A percentile compares a stretch with the other conserved stretches of the same genome.
phyloP scores from a whole-genome alignment of 176 grass and related monocot species.

The Saccharum officinarum region DNA sequence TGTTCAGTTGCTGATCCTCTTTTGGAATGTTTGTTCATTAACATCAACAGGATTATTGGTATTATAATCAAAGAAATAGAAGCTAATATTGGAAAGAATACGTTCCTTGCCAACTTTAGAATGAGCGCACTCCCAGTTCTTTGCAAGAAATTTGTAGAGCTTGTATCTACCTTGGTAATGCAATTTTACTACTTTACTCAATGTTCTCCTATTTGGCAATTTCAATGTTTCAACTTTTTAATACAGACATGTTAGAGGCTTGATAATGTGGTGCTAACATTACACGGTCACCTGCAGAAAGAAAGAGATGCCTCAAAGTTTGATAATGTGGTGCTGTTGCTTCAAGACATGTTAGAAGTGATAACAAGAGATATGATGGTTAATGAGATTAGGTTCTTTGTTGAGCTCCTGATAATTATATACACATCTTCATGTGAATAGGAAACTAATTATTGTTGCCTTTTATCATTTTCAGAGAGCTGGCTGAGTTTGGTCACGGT shows the following conservation, averaged over 20 bases:
- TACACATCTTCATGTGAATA: slow-evolving; percentile 9
- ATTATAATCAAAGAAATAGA: slow-evolving; percentile 97
- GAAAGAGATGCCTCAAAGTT: slow-evolving; percentile 75
- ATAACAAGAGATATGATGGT: slow-evolving; percentile 98
- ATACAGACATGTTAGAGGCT: not conserved
- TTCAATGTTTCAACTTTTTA: slow-evolving; percentile 8
- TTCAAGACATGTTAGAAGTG: slow-evolving; percentile 98
- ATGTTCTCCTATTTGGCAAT: slow-evolving; percentile 22
- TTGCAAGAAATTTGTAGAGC: slow-evolving; percentile 90
- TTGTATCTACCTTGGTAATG: slow-evolving; percentile 90
- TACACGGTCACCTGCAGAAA: slow-evolving; percentile 63
- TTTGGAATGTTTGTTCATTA: slow-evolving; percentile 32
- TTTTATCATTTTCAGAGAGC: slow-evolving; percentile 55
- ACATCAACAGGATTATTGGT: slow-evolving; percentile 79
- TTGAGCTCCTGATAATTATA: not conserved
- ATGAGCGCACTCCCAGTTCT: slow-evolving; percentile 80
- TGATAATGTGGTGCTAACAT: slow-evolving; percentile 17
- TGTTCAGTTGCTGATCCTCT: slow-evolving; percentile 14
- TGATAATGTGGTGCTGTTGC: slow-evolving; percentile 74
- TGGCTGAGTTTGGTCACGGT: slow-evolving; percentile 84
- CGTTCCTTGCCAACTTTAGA: slow-evolving; percentile 94
- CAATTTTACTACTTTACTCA: slow-evolving; percentile 26
- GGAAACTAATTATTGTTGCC: not conserved
- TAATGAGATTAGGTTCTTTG: slow-evolving; percentile 75
- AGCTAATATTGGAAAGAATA: slow-evolving; percentile 79